A percentile compares a stretch with the other conserved stretches of the same genome.
These are phyloP conservation scores for Vigna trinervia DNA, from an alignment of 306 rosid genomes.

Conservation along the genomic window DNA sequence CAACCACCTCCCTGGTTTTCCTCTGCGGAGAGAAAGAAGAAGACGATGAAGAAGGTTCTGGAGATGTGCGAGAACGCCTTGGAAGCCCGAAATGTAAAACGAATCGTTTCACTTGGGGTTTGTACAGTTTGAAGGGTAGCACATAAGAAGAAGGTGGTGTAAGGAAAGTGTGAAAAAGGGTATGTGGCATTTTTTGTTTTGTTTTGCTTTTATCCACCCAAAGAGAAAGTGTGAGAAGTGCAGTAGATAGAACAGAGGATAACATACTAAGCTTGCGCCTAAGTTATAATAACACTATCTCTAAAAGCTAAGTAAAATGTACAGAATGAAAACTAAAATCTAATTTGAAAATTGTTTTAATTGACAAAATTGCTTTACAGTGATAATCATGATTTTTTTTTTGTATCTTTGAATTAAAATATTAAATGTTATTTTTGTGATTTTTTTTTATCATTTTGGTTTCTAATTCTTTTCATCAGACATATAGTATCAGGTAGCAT, in stretches of 20 bases:
- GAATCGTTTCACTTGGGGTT: slow-evolving; percentile 17
- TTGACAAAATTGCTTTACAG: not conserved
- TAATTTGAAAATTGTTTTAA: not conserved
- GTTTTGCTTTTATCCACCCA: not conserved
- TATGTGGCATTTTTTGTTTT: not conserved
- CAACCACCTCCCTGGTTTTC: slow-evolving; percentile 35
- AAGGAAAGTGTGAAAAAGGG: not conserved
- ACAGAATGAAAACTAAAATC: not conserved
- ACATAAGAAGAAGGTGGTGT: not conserved
- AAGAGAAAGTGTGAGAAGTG: not conserved
- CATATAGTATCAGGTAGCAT: no score
- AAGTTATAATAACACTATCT: no score
- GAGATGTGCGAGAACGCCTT: not conserved
- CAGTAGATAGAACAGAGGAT: not conserved
- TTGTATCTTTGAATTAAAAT: not conserved
- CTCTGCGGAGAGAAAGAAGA: not conserved
- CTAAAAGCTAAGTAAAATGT: not conserved
- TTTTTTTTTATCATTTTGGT: no score
- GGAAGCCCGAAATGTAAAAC: not conserved
- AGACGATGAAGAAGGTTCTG: not conserved
- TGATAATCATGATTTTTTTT: not conserved
- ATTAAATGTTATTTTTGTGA: no score
- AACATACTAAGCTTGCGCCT: not conserved
- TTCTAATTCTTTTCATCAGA: no score
- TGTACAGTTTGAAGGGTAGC: not conserved